Evolutionary conservation across 495 filamentous ascomycete genomes (phyloP), one percentile per base, ranked within the genome.

Genomic region (Cudoniella acicularis): DNA sequence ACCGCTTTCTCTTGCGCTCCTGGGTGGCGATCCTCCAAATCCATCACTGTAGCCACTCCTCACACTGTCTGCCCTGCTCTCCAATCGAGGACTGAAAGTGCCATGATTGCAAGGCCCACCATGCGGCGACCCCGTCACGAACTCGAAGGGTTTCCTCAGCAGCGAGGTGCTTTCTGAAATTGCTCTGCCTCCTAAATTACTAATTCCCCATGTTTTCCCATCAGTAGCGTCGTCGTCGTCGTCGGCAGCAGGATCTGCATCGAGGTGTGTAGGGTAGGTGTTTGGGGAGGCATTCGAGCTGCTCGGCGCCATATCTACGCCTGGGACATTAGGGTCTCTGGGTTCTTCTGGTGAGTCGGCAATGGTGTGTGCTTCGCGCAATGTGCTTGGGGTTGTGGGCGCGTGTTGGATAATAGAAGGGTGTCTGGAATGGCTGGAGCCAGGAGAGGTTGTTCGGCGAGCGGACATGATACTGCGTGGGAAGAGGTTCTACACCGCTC

Each of bases 51-150:
- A 68, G 30, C 59, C 49, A 62, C 64, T 72, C 25, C 68, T 74
- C n/a, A 73, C 60, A 54, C 75, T 79, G 43, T 76, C 73, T 23
- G 78, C 69, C 10, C 76, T 72, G 40, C 73, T 79, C 52, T 73
- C 72, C 1, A 83, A 74, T n/a, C 80, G 77, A 10, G 89, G 87
- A 16, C 87, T 91, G 69, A 91, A 90, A n/a, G 87, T 87, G 57
- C 90, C 90, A 71, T 92, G 88, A 60, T 83, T 80, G 74, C 87
- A 91, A 53, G 73, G 69, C 17, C 80, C 78, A 2, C 73, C 70
- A 66, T 82, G 78, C 2, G 66, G 66, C 21, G 63, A 67, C 48
- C 75, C 72, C 21, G 67, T 50, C 9, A 62, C 62, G 36, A 65
- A 58, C 27, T 69, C 64, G 40, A 67, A 61, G 1, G 60, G 64